Base-by-base conservation (phyloP, 345 rosid genomes). In the Citrus reticulata region DNA sequence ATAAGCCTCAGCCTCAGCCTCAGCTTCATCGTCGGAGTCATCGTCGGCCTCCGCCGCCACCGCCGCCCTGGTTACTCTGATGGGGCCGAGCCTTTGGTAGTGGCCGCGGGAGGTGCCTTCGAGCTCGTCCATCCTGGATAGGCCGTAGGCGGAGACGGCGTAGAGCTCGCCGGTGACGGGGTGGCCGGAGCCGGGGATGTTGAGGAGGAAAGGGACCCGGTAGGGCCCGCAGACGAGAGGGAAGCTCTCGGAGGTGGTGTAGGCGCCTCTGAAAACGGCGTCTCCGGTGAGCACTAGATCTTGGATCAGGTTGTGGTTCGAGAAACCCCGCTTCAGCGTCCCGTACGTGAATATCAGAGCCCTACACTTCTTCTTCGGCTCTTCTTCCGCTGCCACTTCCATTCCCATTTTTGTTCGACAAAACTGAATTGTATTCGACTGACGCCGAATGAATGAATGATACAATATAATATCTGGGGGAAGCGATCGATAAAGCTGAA, bases 221-320 rank as follows among this genome's bases (percentile, higher is more conserved):
- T 89, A 94, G 0, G 98, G 98, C 60, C 98, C 98, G 80, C 98
- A 94, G 4, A 94, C 98, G 29, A 94, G 92, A 2, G 98, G 98
- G 70, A 84, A 90, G 0, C 55, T 77, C 7, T 87, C 87, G 0
- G 60, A 20, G 66, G 97, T 92, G 22, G 82, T 81, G 73, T 73
- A 89, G 22, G 82, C 67, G 46, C 98, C 97, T 61, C 81, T 85
- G 88, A 90, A 92, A 5, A 83, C 74, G 4, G 97, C 94, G 84
- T 94, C 97, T 0, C 97, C 93, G 7, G 92, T 77, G 40, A 81
- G 85, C 78, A 90, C 86, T 80, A 94, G 91, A 81, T 92, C 97
- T 73, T 88, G 89, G 84, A 92, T 81, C 63, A 94, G 83, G 5
- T 74, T 77, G 68, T 94, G 97, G 61, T 94, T 94, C 40, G 93